A percentile compares a stretch with the other conserved stretches of the same genome.
Evolutionary conservation across 768 basidiomycete species (phyloP).

Genomic region (Cubamyces lactineus): DNA sequence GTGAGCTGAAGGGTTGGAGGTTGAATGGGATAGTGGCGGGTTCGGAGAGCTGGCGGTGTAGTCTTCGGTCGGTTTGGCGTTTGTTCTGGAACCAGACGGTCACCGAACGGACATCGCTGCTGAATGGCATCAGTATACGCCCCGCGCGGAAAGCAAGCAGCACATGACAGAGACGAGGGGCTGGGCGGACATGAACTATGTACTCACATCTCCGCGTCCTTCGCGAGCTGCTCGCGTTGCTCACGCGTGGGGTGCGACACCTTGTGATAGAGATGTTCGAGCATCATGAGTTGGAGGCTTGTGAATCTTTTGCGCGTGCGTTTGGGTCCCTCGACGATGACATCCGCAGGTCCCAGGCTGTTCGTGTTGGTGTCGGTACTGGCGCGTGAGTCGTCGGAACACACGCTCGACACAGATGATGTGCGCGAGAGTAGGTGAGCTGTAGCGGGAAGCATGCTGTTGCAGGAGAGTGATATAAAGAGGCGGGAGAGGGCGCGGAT

Average conservation of each 20-base stretch:
- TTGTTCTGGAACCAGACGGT: conserved; percentile 44
- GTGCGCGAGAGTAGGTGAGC: conserved; percentile 50
- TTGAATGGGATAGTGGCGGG: not conserved
- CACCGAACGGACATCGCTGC: conserved; percentile 34
- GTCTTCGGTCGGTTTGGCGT: conserved; percentile 39
- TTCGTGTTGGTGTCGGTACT: conserved; percentile 35
- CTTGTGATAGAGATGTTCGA: conserved; percentile 73
- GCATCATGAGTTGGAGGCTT: conserved; percentile 66
- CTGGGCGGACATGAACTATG: not conserved
- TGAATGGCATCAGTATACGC: not conserved
- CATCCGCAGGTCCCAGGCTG: conserved; percentile 35
- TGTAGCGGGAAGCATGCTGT: not conserved
- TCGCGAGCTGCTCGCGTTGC: conserved; percentile 67
- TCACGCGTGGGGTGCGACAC: conserved; percentile 77
- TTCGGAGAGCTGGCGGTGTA: conserved; percentile 24
- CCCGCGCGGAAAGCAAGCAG: not conserved
- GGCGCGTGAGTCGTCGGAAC: conserved; percentile 46
- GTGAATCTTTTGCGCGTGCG: conserved; percentile 75
- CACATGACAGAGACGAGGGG: not conserved
- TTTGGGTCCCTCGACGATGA: conserved; percentile 22
- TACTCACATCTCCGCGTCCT: conserved; percentile 65
- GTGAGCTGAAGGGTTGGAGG: conserved; percentile 3
- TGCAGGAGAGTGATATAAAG: not conserved
- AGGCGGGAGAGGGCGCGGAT: conserved; percentile 6
- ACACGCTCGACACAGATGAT: conserved; percentile 58